Conservation (phyloP, 495 filamentous ascomycete species). For the Glonium stellatum region DNA sequence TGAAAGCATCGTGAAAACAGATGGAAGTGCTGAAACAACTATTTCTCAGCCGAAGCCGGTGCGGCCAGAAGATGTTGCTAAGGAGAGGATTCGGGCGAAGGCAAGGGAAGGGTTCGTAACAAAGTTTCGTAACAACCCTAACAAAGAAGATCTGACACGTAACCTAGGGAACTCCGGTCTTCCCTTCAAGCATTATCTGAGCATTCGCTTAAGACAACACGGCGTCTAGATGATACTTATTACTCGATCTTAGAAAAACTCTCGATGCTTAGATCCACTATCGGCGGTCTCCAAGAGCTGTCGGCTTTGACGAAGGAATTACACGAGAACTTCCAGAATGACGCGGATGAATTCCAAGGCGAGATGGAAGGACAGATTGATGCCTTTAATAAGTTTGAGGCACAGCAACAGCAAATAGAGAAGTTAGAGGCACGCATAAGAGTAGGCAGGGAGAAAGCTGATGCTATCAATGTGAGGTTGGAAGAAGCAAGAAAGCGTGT, state of each 20-base stretch:
- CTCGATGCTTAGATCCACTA: constrained; percentile 57
- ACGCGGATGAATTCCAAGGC: constrained; percentile 51
- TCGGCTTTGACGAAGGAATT: constrained; percentile 55
- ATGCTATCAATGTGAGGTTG: constrained; percentile 58
- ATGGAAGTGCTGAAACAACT: not conserved
- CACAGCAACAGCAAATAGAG: constrained; percentile 61
- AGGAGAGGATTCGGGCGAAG: constrained; percentile 39
- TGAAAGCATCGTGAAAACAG: constrained; percentile 7
- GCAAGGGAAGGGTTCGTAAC: constrained; percentile 44
- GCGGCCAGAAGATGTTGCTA: constrained; percentile 40
- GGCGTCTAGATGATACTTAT: constrained; percentile 78
- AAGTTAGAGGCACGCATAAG: constrained; percentile 60
- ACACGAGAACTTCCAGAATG: constrained; percentile 54
- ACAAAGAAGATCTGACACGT: constrained; percentile 5
- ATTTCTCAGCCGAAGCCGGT: constrained; percentile 27
- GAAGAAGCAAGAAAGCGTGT: constrained; percentile 57
- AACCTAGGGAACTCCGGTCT: constrained; percentile 28
- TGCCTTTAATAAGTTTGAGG: constrained; percentile 57
- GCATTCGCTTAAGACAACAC: constrained; percentile 50
- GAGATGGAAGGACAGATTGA: constrained; percentile 62
- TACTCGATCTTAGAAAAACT: constrained; percentile 77
- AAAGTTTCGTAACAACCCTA: not conserved
- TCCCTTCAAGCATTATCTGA: constrained; percentile 35
- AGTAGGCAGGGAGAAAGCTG: constrained; percentile 54
- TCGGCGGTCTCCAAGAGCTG: constrained; percentile 63